Percentiles rank a stretch among this genome's conserved stretches.
These are phyloP conservation scores for Obelidium mucronatum DNA, from an alignment of 192 early-diverging fungal genomes.

Conservation along the genomic window DNA sequence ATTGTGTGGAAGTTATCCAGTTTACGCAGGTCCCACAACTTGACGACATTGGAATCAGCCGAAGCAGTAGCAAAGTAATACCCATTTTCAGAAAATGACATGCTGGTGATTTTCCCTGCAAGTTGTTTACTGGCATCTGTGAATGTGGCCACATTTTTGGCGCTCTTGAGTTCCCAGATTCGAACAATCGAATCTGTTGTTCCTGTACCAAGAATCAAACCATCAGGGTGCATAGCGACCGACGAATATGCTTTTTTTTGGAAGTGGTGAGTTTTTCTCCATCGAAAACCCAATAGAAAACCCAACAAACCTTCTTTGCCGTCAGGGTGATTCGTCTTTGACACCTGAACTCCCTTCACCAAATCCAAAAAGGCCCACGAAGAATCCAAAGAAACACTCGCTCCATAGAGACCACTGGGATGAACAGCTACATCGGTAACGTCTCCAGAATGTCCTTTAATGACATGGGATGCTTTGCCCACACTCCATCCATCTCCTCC, in stretches of 20 bases:
- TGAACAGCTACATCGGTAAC: constrained; percentile 81
- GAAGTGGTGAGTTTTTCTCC: neutral
- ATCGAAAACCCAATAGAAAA: neutral
- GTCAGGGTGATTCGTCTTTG: constrained; percentile 51
- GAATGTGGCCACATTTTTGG: constrained; percentile 71
- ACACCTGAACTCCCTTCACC: constrained; percentile 62
- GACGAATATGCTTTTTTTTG: constrained; percentile 62
- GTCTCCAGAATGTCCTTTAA: constrained; percentile 74
- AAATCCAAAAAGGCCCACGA: constrained; percentile 85
- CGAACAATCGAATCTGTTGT: constrained; percentile 72
- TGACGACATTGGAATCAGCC: constrained; percentile 70
- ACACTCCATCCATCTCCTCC: constrained; percentile 27
- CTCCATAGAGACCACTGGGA: constrained; percentile 82
- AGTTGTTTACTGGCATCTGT: constrained; percentile 38
- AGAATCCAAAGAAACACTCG: constrained; percentile 73
- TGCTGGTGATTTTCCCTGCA: constrained; percentile 61
- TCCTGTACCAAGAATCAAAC: constrained; percentile 83
- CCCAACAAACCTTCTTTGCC: constrained; percentile 51
- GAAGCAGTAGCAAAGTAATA: constrained; percentile 87
- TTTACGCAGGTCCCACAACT: constrained; percentile 95
- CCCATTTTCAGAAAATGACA: constrained; percentile 94
- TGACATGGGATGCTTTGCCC: constrained; percentile 49
- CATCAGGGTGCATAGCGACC: constrained; percentile 90
- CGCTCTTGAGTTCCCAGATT: constrained; percentile 85
- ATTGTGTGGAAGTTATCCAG: constrained; percentile 73